Base-by-base conservation (phyloP, 495 filamentous ascomycete genomes). In the Aeminium ludgeri region DNA sequence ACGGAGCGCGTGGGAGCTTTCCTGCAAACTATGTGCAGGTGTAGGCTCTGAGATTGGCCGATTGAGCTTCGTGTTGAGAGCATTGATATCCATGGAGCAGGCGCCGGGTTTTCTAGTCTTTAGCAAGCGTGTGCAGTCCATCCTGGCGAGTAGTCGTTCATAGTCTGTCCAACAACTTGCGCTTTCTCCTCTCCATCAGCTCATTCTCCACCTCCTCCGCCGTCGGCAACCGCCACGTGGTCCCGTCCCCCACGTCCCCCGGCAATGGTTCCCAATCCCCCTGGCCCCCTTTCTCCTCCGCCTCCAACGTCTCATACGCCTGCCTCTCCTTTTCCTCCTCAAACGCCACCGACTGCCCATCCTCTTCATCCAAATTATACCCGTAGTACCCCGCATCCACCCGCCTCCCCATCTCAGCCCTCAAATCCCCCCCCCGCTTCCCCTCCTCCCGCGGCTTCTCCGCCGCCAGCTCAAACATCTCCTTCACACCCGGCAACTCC, bases 381-480 rank as follows among this genome's bases (percentile, higher is more conserved):
- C 89, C 89, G 55, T 94, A 97, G 53, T 97, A 97, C 35, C 76
- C 78, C 15, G 91, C 91, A 68, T 97, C 84, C 2, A 96, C 86
- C 49, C 78, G 72, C 63, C 69, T 76, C 45, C 84, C 68, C 60
- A 96, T 59, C 53, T 94, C 85, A 31, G 65, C 64, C 33, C 73
- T 66, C 34, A 61, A 59, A 45, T 72, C 83, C 53, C 71, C 55
- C 8, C 70, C 69, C 16, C 60, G 62, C 41, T 68, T 63, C 8
- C 59, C 61, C 44, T 69, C 53, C 20, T 57, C 50, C 23, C 48
- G 67, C 49, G 71, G 68, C 34, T 79, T 70, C 49, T 71, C 56
- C 12, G 68, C 66, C 15, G 80, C 74, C 3, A 78, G 75, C 55
- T 96, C 89, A 56, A 97, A 93, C 62, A 97, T 67, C 63, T 97